phyloP scores from a whole-genome alignment of 768 basidiomycete genomes.

The Kwoniella mangroviensis region DNA sequence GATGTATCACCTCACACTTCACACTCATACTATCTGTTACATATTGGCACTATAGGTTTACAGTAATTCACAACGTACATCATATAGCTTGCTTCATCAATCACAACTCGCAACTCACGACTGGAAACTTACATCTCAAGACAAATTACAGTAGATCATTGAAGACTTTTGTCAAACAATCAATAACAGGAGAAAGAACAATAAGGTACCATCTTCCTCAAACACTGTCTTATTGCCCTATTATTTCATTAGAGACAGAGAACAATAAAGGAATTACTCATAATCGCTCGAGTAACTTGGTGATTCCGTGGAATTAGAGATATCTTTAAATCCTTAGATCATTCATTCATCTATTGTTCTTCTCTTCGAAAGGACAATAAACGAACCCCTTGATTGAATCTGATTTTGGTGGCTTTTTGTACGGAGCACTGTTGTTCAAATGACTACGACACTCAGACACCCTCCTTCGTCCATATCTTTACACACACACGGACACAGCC shows the following conservation, averaged over 20 bases:
- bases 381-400: too few species aligned
- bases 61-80: neutral
- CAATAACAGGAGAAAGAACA: neutral
- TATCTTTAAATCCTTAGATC: neutral
- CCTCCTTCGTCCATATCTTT: neutral
- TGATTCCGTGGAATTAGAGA: neutral
- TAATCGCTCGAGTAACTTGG: too few species aligned
- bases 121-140: too few species aligned
- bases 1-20: too few species aligned
- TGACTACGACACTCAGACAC: neutral
- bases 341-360: conserved; percentile 1
- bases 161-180: neutral
- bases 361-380: neutral
- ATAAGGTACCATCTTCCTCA: neutral
- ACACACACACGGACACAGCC: neutral
- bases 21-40: neutral
- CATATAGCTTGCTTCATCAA: conserved; percentile 1
- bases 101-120: neutral
- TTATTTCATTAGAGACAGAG: too few species aligned
- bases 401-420: too few species aligned
- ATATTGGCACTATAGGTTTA: neutral
- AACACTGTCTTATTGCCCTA: neutral
- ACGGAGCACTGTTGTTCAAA: neutral
- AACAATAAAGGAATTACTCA: neutral
- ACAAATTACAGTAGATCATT: too few species aligned